phyloP scores from a whole-genome alignment of 306 rosid genomes.

The Vicia sativa region DNA sequence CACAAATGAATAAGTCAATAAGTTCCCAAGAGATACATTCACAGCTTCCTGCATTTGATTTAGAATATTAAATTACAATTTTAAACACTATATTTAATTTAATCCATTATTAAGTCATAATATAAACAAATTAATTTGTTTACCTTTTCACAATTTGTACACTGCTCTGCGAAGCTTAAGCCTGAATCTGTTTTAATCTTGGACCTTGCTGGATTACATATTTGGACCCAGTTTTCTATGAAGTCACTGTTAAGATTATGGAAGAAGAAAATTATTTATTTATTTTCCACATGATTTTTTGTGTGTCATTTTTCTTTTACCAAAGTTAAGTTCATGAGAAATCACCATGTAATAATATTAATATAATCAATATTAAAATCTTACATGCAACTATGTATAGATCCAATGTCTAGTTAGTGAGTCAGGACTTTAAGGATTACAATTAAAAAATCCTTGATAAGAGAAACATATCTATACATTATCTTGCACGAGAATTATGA shows the following conservation, averaged over 20 bases:
- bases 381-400: too few species aligned
- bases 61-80: constrained; percentile 24
- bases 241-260: constrained; percentile 63
- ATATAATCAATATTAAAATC: too few species aligned
- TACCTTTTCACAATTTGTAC: constrained; percentile 88
- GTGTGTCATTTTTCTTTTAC: too few species aligned
- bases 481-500: constrained; percentile 1
- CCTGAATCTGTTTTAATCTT: constrained; percentile 50
- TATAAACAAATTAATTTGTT: constrained; percentile 12
- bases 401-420: constrained; percentile 11
- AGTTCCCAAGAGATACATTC: constrained; percentile 86
- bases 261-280: background rate
- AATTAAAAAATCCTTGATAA: background rate
- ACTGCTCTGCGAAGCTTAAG: constrained; percentile 65
- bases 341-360: too few species aligned
- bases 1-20: constrained; percentile 85
- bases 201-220: constrained; percentile 68
- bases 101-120: background rate
- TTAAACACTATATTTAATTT: background rate
- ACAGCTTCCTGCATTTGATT: constrained; percentile 78
- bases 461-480: background rate
- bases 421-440: background rate
- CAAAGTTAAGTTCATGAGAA: background rate
- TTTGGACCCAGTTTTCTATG: constrained; percentile 92
- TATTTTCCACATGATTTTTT: background rate